phyloP scores from a whole-genome alignment of 306 rosid species.

The Quercus aquifolioides region DNA sequence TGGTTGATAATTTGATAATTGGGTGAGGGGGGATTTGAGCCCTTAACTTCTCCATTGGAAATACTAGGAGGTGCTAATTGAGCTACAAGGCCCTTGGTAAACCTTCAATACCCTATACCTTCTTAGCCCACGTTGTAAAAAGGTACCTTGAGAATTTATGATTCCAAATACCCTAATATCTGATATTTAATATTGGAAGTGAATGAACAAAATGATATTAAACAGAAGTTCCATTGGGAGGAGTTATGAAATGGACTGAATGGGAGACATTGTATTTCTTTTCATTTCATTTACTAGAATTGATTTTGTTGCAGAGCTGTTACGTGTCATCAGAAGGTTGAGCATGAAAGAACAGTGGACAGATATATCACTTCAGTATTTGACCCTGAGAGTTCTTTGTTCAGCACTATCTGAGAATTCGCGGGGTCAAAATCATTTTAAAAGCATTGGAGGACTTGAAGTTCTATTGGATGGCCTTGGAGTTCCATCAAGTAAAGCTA shows the following conservation, averaged over 20 bases:
- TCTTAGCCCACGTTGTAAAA: not conserved
- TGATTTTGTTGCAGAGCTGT: conserved; percentile 62
- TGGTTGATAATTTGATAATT: no score
- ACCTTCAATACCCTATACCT: not conserved
- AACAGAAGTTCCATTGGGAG: not conserved
- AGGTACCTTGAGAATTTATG: not conserved
- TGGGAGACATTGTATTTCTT: not conserved
- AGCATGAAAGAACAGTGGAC: conserved; percentile 80
- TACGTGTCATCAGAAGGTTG: conserved; percentile 82
- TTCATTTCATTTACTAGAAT: conserved; percentile 20
- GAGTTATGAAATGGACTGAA: not conserved
- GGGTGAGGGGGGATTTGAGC: no score
- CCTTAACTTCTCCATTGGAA: no score
- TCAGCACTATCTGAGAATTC: conserved; percentile 76
- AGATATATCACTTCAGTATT: conserved; percentile 66
- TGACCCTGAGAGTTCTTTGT: conserved; percentile 76
- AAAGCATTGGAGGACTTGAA: conserved; percentile 98
- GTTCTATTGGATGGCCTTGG: conserved; percentile 98
- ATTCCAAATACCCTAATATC: not conserved
- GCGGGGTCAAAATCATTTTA: conserved; percentile 92
- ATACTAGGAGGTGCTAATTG: no score
- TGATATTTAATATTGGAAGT: not conserved
- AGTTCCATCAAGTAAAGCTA: conserved; percentile 61
- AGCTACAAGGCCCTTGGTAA: no score
- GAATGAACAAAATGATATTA: not conserved